Conservation (phyloP, 805 yeast genomes). For the Diddensiella transvaalensis region DNA sequence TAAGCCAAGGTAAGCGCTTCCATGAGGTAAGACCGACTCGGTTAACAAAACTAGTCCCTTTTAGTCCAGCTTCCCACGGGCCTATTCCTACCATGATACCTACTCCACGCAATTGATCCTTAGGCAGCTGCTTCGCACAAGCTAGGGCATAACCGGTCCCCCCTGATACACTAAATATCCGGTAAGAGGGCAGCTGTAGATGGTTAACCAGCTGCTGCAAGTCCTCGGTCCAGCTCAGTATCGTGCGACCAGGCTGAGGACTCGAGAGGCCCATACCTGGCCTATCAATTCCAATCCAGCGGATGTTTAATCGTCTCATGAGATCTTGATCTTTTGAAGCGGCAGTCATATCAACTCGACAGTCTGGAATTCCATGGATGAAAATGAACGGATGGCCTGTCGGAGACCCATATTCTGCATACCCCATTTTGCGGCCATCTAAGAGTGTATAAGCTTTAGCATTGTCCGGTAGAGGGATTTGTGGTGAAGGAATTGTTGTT, state of each 20-base stretch:
- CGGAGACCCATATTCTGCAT: neutral
- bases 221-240: neutral
- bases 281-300: neutral
- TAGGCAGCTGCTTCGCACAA: neutral
- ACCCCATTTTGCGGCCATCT: neutral
- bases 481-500: neutral
- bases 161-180: neutral
- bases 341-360: neutral
- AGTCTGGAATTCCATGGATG: neutral
- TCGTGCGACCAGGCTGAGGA: neutral
- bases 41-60: neutral
- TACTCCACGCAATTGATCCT: neutral
- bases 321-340: neutral
- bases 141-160: neutral
- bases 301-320: neutral
- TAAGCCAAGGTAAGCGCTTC: neutral
- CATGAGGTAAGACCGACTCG: neutral
- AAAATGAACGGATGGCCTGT: neutral
- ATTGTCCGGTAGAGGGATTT: neutral
- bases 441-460: neutral
- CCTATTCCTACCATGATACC: neutral
- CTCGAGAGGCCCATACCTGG: neutral
- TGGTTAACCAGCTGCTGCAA: neutral
- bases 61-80: neutral
- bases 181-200: neutral